Conservation (phyloP, 768 basidiomycete species). For the Mycena leptocephala region DNA sequence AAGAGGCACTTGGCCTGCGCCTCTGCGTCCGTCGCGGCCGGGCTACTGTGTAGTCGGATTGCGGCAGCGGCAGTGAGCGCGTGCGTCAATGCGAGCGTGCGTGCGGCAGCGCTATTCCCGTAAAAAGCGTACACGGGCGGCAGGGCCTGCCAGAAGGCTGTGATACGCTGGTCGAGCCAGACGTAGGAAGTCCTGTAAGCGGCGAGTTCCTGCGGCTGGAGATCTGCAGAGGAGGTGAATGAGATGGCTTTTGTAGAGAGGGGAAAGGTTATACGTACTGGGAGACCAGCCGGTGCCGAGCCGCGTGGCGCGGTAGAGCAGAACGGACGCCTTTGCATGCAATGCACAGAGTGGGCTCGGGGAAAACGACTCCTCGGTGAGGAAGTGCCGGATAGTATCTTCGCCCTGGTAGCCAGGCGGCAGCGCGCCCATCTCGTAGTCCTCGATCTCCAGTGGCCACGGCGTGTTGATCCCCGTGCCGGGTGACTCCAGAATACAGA, state of each 20-base stretch:
- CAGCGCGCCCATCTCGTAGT: conserved; percentile 16
- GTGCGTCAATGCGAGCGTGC: conserved; percentile 27
- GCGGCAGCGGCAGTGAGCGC: conserved; percentile 32
- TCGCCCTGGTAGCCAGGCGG: neutral
- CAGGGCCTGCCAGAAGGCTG: conserved; percentile 25
- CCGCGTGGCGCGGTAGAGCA: conserved; percentile 24
- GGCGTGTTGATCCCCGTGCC: conserved; percentile 37
- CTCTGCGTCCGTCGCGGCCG: neutral
- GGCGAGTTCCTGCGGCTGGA: conserved; percentile 5
- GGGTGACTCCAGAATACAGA: conserved; percentile 32
- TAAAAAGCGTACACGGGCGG: conserved; percentile 31
- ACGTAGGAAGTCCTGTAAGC: conserved; percentile 8
- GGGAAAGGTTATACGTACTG: neutral
- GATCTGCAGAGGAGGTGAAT: neutral
- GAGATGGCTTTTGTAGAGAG: neutral
- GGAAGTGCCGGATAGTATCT: conserved; percentile 15
- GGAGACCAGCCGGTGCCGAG: neutral
- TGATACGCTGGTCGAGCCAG: conserved; percentile 26
- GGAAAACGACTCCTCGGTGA: neutral
- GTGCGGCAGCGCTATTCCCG: neutral
- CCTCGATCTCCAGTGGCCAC: conserved; percentile 34
- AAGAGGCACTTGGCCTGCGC: conserved; percentile 10
- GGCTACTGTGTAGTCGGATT: conserved; percentile 23
- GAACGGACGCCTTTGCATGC: conserved; percentile 21
- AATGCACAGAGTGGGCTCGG: neutral